These are phyloP conservation scores for Chaetomiaceae sp. DNA, from an alignment of 2,329 filamentous ascomycete genomes.

Conservation along the genomic window DNA sequence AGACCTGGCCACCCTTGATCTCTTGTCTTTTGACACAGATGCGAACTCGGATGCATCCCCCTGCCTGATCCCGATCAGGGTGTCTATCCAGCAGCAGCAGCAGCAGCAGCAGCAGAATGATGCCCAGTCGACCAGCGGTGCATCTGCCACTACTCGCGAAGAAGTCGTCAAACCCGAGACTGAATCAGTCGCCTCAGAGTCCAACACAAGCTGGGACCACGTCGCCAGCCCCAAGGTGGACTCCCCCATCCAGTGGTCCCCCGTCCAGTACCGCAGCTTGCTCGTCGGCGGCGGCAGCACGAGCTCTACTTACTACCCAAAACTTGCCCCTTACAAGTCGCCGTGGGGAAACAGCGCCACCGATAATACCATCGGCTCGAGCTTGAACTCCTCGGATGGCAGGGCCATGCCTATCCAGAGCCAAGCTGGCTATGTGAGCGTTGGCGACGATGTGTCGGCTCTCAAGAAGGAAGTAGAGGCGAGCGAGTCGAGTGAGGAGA, in stretches of 20 bases:
- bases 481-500: slow-evolving; percentile 1
- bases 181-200: neutral
- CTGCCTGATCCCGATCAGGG: neutral
- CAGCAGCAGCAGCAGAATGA: too few species aligned
- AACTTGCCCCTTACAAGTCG: too few species aligned
- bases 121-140: too few species aligned
- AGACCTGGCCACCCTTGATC: neutral
- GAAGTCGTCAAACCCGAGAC: neutral
- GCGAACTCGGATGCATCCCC: neutral
- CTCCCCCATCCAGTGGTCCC: too few species aligned
- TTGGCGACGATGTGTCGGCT: too few species aligned
- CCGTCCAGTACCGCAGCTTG: too few species aligned
- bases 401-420: too few species aligned
- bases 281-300: neutral
- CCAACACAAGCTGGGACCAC: neutral
- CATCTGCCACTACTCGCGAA: neutral
- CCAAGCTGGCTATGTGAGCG: neutral
- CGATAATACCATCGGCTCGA: too few species aligned
- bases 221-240: neutral
- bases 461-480: neutral
- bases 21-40: slow-evolving; percentile 5
- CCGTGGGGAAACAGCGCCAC: too few species aligned
- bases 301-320: too few species aligned
- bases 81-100: neutral
- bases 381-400: too few species aligned